Conservation (phyloP, 2,329 filamentous ascomycete genomes). For the Ilyonectria mors-panacis region DNA sequence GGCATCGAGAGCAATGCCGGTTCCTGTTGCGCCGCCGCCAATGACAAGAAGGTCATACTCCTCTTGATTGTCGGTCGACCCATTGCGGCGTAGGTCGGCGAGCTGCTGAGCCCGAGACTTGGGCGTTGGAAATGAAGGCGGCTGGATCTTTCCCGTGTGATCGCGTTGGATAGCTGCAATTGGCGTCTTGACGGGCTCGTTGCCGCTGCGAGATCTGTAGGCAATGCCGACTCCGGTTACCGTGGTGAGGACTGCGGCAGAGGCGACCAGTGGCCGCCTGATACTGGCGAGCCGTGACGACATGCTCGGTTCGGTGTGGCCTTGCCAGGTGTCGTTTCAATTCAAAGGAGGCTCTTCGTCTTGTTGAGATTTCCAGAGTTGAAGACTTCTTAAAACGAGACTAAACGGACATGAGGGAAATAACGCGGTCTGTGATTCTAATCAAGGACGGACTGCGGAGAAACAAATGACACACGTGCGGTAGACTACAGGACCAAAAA, state of each 20-base stretch:
- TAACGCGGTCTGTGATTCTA: not conserved
- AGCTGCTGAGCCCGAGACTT: constrained; percentile 57
- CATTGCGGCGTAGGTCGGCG: constrained; percentile 55
- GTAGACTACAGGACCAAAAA: not conserved
- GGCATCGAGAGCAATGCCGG: constrained; percentile 86
- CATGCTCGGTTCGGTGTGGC: constrained; percentile 46
- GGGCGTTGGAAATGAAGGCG: constrained; percentile 54
- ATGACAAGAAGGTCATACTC: constrained; percentile 85
- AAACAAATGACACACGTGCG: not conserved
- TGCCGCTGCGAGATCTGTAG: constrained; percentile 50
- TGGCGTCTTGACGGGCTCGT: constrained; percentile 51
- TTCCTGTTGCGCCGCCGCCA: constrained; percentile 83
- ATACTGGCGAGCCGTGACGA: constrained; percentile 53
- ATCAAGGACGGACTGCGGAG: not conserved
- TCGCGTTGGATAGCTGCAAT: constrained; percentile 56
- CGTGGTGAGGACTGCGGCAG: constrained; percentile 48
- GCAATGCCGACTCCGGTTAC: constrained; percentile 50
- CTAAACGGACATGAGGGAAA: not conserved
- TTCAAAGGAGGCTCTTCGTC: not conserved
- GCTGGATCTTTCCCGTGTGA: constrained; percentile 53
- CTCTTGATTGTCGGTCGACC: constrained; percentile 58
- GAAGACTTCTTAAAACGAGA: not conserved
- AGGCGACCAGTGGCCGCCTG: constrained; percentile 53
- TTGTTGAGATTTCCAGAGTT: not conserved
- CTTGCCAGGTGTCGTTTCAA: not conserved